These are phyloP conservation scores for Thuidium tamariscinum DNA, from an alignment of 225 moss, liverwort and hornwort species.

Conservation along the genomic window DNA sequence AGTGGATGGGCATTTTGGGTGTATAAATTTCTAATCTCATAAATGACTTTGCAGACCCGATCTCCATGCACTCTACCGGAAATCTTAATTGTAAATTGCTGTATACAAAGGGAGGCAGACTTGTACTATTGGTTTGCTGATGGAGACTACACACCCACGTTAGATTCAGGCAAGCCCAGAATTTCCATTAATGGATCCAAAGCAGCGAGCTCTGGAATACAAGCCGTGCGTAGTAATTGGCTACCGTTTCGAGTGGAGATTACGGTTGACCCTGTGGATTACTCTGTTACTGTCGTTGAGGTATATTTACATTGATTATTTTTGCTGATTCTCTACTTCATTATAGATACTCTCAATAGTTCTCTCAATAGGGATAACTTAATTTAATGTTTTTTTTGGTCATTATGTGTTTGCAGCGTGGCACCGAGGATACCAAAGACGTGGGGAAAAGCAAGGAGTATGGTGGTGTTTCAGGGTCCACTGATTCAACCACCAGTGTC, in stretches of 20 bases:
- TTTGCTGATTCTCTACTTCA: not conserved
- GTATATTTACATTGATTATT: not conserved
- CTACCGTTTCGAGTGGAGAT: conserved; percentile 52
- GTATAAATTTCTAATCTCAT: not conserved
- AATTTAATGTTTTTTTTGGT: not conserved
- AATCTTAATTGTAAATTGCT: conserved; percentile 48
- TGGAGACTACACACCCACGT: conserved; percentile 20
- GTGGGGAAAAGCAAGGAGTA: conserved; percentile 13
- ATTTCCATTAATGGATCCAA: conserved; percentile 15
- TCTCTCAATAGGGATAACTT: not conserved
- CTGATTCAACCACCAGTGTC: conserved; percentile 4
- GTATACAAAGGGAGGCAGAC: conserved; percentile 53
- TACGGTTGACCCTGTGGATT: conserved; percentile 19
- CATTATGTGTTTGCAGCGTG: conserved; percentile 5
- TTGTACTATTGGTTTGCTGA: conserved; percentile 51
- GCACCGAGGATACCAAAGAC: conserved; percentile 13
- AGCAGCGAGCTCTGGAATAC: conserved; percentile 9
- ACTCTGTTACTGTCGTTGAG: conserved; percentile 40
- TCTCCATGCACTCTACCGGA: conserved; percentile 41
- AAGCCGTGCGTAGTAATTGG: conserved; percentile 30
- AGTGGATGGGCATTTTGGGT: not conserved
- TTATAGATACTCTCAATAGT: not conserved
- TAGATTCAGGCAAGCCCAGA: conserved; percentile 22
- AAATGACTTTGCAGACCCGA: conserved; percentile 34
- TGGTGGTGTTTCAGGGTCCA: not conserved